A percentile compares a stretch with the other conserved stretches of the same genome.
These are phyloP conservation scores for Vigna nakashimae DNA, from an alignment of 306 rosid genomes.

Conservation along the genomic window DNA sequence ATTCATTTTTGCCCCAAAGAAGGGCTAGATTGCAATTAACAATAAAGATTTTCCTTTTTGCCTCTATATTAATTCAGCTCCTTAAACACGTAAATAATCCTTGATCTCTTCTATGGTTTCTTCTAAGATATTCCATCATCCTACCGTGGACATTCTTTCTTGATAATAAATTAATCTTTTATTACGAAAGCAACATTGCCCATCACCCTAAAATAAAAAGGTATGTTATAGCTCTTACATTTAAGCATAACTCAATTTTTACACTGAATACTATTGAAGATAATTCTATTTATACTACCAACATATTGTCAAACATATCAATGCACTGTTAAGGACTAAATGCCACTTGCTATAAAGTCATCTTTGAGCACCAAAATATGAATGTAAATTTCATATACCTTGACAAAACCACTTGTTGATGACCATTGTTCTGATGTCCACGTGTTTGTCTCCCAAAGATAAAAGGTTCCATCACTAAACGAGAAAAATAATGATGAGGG, in stretches of 20 bases:
- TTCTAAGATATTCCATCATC: constrained; percentile 5
- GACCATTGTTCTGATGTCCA: constrained; percentile 99
- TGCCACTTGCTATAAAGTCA: constrained; percentile 13
- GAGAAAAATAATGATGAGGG: constrained; percentile 37
- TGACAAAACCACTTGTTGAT: constrained; percentile 84
- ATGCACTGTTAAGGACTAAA: background rate
- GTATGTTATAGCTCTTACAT: background rate
- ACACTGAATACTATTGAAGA: constrained; percentile 12
- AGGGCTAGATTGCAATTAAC: background rate
- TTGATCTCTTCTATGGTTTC: background rate
- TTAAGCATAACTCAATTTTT: background rate
- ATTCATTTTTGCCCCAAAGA: too few relatives aligned
- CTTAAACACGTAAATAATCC: background rate
- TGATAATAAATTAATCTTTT: background rate
- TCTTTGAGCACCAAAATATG: constrained; percentile 22
- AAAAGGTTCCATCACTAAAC: constrained; percentile 90
- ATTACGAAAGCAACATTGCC: background rate
- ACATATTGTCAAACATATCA: constrained; percentile 12
- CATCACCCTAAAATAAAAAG: background rate
- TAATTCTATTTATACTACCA: constrained; percentile 2
- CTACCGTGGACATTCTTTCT: background rate
- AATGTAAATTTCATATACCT: constrained; percentile 59
- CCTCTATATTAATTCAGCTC: background rate
- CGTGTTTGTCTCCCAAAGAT: constrained; percentile 97
- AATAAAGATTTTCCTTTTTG: too few relatives aligned